Evolutionary conservation across 345 rosid genomes (phyloP), one percentile per base, ranked within the genome.

Genomic region (Mangifera indica): DNA sequence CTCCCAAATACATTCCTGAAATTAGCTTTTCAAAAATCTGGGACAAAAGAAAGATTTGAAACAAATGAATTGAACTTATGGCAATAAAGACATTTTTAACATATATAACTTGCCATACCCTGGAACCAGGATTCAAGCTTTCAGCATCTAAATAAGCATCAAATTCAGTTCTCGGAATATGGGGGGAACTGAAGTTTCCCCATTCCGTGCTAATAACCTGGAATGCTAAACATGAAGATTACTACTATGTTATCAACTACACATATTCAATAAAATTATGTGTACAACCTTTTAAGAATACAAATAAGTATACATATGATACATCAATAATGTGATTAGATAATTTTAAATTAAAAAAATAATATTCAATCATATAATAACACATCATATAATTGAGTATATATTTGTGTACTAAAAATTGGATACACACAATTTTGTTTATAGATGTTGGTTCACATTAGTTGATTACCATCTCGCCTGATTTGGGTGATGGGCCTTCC

Each of bases 1-100:
- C 94, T 75, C 97, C 94, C 78, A 91, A 73, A 77, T 86, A 86
- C 77, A 81, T 84, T 60, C 83, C 94, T 5, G 93, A 80, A 51
- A 83, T 76, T 55, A 89, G 78, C 78, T 87, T 91, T 80, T 86
- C 89, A 54, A 84, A 91, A 2, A 76, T 86, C 93, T 88, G 73
- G 12, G 62, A 70, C 18, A 53, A 52, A 52, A 45, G 48, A 17
- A 64, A 3, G 58, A 57, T 49, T 17, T 72, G 54, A 12, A 67
- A 46, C 52, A 69, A 74, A 25, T 48, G 9, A 15, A 63, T 12
- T 18, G 8, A 68, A 60, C 4, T 42, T 24, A 24, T 21, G 45
- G 25, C 4, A 0, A 48, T 18, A 66, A 40, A 24, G 67, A 3
- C 21, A 1, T 62, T 48, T 8, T 14, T 10, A 14, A 37, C 7